Percentiles rank a stretch among this genome's conserved stretches.
Evolutionary conservation across 192 early-diverging fungal species (phyloP).

Genomic region (Backusella tuberculispora): DNA sequence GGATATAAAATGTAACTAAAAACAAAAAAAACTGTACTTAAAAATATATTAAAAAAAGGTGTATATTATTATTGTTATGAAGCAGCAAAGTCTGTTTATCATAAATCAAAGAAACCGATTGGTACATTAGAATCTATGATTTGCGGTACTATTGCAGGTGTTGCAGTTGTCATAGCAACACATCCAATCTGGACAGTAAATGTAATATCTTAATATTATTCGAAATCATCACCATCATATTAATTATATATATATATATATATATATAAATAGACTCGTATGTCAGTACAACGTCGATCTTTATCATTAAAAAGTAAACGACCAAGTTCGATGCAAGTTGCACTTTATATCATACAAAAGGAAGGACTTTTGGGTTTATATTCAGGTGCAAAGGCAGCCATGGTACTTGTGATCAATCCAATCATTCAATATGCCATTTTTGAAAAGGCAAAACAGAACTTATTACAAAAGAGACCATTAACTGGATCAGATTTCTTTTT

Average conservation of each 20-base stretch:
- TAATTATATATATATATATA: no score
- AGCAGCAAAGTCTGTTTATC: constrained; percentile 81
- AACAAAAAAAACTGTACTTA: background rate
- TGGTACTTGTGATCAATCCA: constrained; percentile 96
- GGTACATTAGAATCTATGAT: constrained; percentile 75
- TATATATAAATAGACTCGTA: constrained; percentile 15
- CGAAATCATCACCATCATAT: background rate
- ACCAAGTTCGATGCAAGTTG: constrained; percentile 46
- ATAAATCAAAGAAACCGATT: constrained; percentile 60
- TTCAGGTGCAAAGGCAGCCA: constrained; percentile 87
- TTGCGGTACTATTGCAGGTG: constrained; percentile 85
- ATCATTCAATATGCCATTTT: constrained; percentile 98
- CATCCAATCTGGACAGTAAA: constrained; percentile 99
- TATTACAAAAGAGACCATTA: constrained; percentile 50
- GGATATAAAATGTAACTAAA: constrained; percentile 31
- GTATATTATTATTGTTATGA: constrained; percentile 88
- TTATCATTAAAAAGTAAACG: constrained; percentile 15
- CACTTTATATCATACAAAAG: constrained; percentile 78
- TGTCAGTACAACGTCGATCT: constrained; percentile 51
- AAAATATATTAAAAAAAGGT: background rate
- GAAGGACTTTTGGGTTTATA: constrained; percentile 86
- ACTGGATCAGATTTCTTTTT: constrained; percentile 88
- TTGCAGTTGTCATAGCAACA: constrained; percentile 81
- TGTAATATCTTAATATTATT: constrained; percentile 58
- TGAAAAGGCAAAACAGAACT: constrained; percentile 81